Percentiles rank a stretch among this genome's conserved stretches.
These are phyloP conservation scores for Pseudotsuga menziesii DNA, from an alignment of 75 land plant species.

Conservation along the genomic window DNA sequence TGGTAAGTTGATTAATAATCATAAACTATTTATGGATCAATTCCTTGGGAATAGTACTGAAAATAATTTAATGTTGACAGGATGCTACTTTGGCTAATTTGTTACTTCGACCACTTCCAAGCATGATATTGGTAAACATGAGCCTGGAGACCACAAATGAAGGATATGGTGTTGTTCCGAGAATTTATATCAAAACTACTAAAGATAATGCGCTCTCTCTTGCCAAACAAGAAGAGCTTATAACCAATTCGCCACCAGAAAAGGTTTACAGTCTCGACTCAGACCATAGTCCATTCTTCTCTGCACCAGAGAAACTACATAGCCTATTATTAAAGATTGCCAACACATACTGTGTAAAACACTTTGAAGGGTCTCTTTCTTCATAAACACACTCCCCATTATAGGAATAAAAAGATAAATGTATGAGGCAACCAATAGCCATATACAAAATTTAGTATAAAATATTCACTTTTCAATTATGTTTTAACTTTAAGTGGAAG, in stretches of 20 bases:
- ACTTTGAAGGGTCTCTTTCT: too few relatives aligned
- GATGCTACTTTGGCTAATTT: not conserved
- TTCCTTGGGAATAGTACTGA: not conserved
- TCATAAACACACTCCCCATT: too few relatives aligned
- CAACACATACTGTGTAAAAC: not conserved
- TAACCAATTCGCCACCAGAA: not conserved
- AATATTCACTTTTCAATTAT: too few relatives aligned
- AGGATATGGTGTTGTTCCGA: not conserved
- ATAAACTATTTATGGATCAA: not conserved
- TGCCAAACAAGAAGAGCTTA: not conserved
- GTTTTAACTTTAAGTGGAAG: too few relatives aligned
- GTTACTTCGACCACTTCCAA: not conserved
- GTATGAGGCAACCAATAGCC: too few relatives aligned
- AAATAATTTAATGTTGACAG: not conserved
- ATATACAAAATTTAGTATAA: too few relatives aligned
- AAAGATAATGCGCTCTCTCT: not conserved
- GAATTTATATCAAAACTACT: not conserved
- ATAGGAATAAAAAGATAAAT: too few relatives aligned
- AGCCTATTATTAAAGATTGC: not conserved
- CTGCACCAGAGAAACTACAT: not conserved
- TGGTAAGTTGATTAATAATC: not conserved
- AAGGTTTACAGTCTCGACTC: not conserved
- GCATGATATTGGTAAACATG: not conserved
- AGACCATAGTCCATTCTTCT: slow-evolving; percentile 6
- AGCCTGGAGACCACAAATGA: not conserved